These are phyloP conservation scores for Dioszegia hungarica DNA, from an alignment of 768 basidiomycete species.

Conservation along the genomic window DNA sequence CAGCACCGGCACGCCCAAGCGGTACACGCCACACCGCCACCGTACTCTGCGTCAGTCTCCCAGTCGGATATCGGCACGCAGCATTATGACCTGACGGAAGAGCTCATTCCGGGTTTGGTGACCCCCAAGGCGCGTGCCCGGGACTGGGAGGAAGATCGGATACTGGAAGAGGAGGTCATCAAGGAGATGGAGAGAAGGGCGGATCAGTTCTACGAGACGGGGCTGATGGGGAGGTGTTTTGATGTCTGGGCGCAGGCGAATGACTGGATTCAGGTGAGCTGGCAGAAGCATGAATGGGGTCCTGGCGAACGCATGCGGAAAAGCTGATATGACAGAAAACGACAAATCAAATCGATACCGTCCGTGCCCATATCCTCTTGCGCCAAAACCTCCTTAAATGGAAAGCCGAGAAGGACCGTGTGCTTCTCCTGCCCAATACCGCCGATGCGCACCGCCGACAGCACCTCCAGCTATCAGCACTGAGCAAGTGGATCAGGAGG, in stretches of 20 bases:
- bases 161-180: conserved; percentile 2
- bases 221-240: conserved; percentile 38
- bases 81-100: conserved; percentile 2
- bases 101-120: not conserved
- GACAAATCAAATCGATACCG: conserved; percentile 18
- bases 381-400: conserved; percentile 33
- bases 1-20: not conserved
- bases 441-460: conserved; percentile 25
- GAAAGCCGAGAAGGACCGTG: conserved; percentile 14
- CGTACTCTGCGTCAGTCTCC: conserved; percentile 26
- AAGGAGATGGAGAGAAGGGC: conserved; percentile 29
- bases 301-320: too few relatives aligned
- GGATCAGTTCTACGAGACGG: conserved; percentile 32
- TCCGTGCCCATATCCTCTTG: conserved; percentile 29
- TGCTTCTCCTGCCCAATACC: conserved; percentile 24
- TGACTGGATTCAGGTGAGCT: conserved; percentile 32
- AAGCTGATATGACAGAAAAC: conserved; percentile 19
- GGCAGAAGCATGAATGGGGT: not conserved
- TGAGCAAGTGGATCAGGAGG: conserved; percentile 17
- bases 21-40: conserved; percentile 16
- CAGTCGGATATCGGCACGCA: not conserved
- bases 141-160: conserved; percentile 1
- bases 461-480: conserved; percentile 9
- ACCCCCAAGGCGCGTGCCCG: conserved; percentile 5
- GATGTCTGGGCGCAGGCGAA: conserved; percentile 35